phyloP scores from a whole-genome alignment of 129 eudicot species.

The Centrapalus pauciflorus region DNA sequence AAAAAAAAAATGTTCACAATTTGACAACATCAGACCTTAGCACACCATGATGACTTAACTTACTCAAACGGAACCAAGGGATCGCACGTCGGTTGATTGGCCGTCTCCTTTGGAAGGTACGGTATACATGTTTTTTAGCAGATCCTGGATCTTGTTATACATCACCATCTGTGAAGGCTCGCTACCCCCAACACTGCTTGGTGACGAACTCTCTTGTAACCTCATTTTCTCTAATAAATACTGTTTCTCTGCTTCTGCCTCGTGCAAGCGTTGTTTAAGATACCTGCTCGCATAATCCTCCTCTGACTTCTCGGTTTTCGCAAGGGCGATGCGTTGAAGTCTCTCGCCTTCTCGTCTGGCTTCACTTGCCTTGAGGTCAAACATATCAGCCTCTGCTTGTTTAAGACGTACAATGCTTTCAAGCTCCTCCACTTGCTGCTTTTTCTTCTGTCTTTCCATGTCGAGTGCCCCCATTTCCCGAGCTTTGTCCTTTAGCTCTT shows the following conservation, averaged over 20 bases:
- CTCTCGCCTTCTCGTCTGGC: constrained; percentile 83
- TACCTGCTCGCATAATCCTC: constrained; percentile 83
- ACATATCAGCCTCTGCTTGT: constrained; percentile 86
- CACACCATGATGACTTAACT: too few relatives aligned
- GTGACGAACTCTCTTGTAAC: constrained; percentile 68
- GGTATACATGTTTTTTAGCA: constrained; percentile 65
- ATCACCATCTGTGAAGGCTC: constrained; percentile 64
- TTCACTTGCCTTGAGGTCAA: constrained; percentile 70
- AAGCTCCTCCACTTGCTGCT: constrained; percentile 69
- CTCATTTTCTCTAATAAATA: constrained; percentile 75
- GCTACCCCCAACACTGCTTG: constrained; percentile 45
- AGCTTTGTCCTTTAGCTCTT: constrained; percentile 79
- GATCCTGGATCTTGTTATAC: constrained; percentile 61
- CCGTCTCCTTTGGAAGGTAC: constrained; percentile 50
- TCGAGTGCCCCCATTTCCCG: constrained; percentile 63
- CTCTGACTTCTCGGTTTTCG: constrained; percentile 70
- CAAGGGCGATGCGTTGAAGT: constrained; percentile 63
- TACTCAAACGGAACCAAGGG: constrained; percentile 39
- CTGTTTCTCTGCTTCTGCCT: constrained; percentile 87
- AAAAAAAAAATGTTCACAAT: too few relatives aligned
- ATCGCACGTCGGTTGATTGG: constrained; percentile 35
- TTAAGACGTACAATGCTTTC: constrained; percentile 81
- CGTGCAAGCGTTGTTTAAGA: constrained; percentile 63
- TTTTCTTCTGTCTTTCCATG: constrained; percentile 72
- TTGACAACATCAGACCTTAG: too few relatives aligned